Base-by-base conservation (phyloP, 768 basidiomycete species). In the Lactarius sp. region DNA sequence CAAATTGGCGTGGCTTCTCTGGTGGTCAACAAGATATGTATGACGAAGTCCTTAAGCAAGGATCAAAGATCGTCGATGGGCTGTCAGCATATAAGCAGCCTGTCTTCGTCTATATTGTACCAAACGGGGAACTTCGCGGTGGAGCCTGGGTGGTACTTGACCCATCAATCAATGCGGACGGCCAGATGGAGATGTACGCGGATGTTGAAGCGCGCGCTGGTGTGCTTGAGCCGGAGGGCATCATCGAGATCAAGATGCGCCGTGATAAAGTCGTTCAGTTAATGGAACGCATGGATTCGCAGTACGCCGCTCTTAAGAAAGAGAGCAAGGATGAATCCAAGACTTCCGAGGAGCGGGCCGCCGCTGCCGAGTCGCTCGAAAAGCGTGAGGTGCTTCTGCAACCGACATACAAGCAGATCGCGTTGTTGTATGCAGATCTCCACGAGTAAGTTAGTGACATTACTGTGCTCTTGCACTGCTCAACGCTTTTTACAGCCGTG, bases 1-100 rank as follows among this genome's bases (percentile, higher is more conserved):
- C 97, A 59, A 99, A 99, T 80, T 98, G 97, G 94, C 91, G 97
- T 79, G 97, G 97, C 31, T 99, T 99, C 86, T 99, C 97, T 22
- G 97, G 97, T 66, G 97, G 97, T 67, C 95, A 98, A 76, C 95
- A 97, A 76, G 95, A 98, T 75, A 98, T 98, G 94, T 96, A 94
- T 71, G 94, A 98, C 76, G 95, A 96, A 74, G 85, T 98, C 61
- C 80, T 98, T 71, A 98, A 98, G 77, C 93, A 98, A 74, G 95
- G 95, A 47, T 90, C 95, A 18, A 98, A 96, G 78, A 99, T 99
- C 68, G 97, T 99, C 74, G 97, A 99, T 73, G 97, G 97, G 52
- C 83, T 99, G 46, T 95, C 94, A 58, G 88, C 84, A 73, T 99
- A 97, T 82, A 98, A 93, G 76, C 92, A 96, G 70, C 97, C 97